phyloP scores from a whole-genome alignment of 257 asterid genomes.

The Primulina tabacum region DNA sequence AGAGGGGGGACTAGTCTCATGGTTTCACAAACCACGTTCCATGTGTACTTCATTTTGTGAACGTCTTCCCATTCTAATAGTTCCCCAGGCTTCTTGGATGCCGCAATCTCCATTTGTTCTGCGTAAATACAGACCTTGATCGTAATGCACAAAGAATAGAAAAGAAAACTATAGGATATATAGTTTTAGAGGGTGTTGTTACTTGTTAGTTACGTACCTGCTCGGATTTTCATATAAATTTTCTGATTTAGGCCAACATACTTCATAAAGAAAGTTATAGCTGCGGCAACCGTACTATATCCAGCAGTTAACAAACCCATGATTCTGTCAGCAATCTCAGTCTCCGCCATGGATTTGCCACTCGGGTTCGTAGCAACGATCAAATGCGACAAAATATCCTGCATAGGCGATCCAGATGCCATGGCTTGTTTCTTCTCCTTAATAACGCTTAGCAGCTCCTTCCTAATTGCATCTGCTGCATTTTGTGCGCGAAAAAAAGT shows the following conservation, averaged over 20 bases:
- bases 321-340: conserved; percentile 61
- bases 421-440: conserved; percentile 54
- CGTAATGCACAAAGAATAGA: too few species aligned
- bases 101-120: conserved; percentile 67
- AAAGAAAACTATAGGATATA: not conserved
- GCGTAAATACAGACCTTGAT: not conserved
- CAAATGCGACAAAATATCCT: conserved; percentile 47
- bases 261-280: conserved; percentile 58
- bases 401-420: conserved; percentile 27
- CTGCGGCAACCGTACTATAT: conserved; percentile 65
- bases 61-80: conserved; percentile 66
- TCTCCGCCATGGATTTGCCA: conserved; percentile 48
- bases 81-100: conserved; percentile 45
- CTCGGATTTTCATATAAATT: conserved; percentile 42
- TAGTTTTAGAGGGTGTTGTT: not conserved
- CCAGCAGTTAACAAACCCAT: conserved; percentile 75
- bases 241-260: conserved; percentile 51
- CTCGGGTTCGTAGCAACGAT: conserved; percentile 39
- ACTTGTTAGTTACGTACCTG: conserved; percentile 39
- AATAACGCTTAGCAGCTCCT: conserved; percentile 48
- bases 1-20: conserved; percentile 75
- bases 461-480: conserved; percentile 57
- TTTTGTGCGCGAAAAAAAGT: conserved; percentile 45
- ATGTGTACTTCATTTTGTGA: conserved; percentile 62
- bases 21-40: conserved; percentile 68